Percentiles rank a stretch among this genome's conserved stretches.
Conservation (phyloP, 2,329 filamentous ascomycete genomes). For the Fonsecaea monophora region DNA sequence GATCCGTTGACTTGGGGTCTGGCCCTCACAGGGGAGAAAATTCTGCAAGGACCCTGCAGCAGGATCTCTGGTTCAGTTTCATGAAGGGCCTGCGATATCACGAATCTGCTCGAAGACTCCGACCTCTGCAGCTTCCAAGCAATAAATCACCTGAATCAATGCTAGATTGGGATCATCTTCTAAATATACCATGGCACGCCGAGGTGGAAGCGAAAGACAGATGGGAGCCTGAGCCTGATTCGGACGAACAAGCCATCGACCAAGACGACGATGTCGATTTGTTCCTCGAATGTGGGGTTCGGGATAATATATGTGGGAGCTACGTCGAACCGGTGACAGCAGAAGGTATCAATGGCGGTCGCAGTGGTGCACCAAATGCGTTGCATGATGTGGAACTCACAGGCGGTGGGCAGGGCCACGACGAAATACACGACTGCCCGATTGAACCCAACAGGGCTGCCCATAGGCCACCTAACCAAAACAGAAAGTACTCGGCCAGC, state of each 20-base stretch:
- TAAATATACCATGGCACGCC: neutral
- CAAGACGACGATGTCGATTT: conserved; percentile 20
- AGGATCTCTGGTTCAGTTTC: conserved; percentile 27
- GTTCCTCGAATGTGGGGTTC: neutral
- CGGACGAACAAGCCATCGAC: neutral
- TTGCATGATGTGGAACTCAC: conserved; percentile 9
- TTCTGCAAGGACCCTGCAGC: conserved; percentile 5
- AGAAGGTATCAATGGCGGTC: conserved; percentile 6
- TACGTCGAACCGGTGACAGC: conserved; percentile 17
- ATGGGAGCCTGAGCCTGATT: neutral
- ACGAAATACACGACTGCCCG: conserved; percentile 7
- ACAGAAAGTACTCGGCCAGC: conserved; percentile 24
- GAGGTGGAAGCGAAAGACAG: neutral
- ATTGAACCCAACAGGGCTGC: conserved; percentile 5
- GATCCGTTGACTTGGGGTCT: neutral
- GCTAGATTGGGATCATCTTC: neutral
- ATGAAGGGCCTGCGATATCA: conserved; percentile 18
- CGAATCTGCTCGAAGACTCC: conserved; percentile 24
- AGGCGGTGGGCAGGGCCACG: conserved; percentile 2
- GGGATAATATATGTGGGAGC: conserved; percentile 16
- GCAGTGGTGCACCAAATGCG: conserved; percentile 5
- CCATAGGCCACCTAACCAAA: conserved; percentile 8
- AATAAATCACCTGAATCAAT: neutral
- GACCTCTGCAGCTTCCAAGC: conserved; percentile 22
- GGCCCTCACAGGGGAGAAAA: neutral